Conservation (phyloP, 2,329 filamentous ascomycete species). For the Fusarium musae region DNA sequence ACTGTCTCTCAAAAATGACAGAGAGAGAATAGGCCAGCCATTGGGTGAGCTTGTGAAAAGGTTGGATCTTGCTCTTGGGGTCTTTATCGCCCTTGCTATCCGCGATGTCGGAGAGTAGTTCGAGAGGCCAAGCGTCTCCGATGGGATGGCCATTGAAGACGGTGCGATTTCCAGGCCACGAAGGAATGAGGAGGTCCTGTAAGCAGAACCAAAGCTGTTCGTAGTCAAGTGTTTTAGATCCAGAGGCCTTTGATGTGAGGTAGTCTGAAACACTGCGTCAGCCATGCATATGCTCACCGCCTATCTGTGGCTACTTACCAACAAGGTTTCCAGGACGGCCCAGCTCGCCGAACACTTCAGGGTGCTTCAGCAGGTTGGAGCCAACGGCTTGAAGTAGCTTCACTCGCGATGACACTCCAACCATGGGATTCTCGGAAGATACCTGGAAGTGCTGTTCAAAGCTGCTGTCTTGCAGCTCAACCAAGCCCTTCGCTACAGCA, state of each 20-base stretch:
- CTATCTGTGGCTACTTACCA: constrained; percentile 48
- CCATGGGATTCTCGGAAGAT: constrained; percentile 55
- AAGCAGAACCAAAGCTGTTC: constrained; percentile 53
- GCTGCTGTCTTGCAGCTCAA: constrained; percentile 46
- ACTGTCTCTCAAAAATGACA: constrained; percentile 67
- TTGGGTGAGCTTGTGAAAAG: constrained; percentile 73
- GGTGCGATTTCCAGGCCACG: constrained; percentile 65
- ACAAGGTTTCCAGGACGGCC: constrained; percentile 61
- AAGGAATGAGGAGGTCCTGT: constrained; percentile 58
- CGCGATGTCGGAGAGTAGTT: constrained; percentile 27
- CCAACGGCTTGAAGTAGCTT: constrained; percentile 56
- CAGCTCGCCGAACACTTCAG: constrained; percentile 54
- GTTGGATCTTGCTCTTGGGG: constrained; percentile 53
- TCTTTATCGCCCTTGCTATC: neutral
- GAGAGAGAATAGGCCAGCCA: constrained; percentile 80
- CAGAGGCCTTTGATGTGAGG: constrained; percentile 43
- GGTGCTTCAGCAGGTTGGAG: constrained; percentile 50
- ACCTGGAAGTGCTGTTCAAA: constrained; percentile 58
- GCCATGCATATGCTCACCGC: accelerated
- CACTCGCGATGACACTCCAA: constrained; percentile 57
- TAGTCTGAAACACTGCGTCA: constrained; percentile 48
- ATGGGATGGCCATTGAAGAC: constrained; percentile 54
- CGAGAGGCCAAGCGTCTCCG: constrained; percentile 62
- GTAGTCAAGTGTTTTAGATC: neutral
- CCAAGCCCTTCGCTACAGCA: constrained; percentile 47